Conservation (phyloP, 495 filamentous ascomycete species). For the Penicillium simplicissimum region DNA sequence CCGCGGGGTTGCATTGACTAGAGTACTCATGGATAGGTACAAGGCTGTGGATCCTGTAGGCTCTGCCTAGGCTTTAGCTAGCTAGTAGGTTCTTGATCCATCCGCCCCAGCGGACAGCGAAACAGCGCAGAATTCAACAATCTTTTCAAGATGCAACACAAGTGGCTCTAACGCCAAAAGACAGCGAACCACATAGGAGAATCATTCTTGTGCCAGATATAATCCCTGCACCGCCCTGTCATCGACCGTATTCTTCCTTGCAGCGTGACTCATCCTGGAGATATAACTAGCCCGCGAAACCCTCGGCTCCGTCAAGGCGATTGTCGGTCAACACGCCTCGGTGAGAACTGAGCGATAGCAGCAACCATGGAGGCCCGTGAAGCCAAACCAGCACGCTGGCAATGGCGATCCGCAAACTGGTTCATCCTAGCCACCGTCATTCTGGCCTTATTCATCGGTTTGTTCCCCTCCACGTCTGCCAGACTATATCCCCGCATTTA, state of each 20-base stretch:
- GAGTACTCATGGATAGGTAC: no score
- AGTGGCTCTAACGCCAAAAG: neutral
- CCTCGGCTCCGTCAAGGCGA: neutral
- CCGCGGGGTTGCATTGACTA: no score
- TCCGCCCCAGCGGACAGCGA: neutral
- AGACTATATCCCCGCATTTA: neutral
- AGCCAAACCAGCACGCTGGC: neutral
- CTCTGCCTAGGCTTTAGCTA: no score
- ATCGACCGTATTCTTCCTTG: neutral
- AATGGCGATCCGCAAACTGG: slow-evolving; percentile 12
- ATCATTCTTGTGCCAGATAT: neutral
- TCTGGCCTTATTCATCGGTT: slow-evolving; percentile 10
- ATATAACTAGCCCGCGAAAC: neutral
- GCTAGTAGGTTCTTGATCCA: no score
- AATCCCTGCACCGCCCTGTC: neutral
- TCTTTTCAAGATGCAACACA: neutral
- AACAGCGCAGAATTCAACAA: neutral
- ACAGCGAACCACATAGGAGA: neutral
- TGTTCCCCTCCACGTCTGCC: neutral
- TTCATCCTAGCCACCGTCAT: slow-evolving; percentile 6
- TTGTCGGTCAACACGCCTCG: neutral
- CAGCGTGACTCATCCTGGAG: neutral
- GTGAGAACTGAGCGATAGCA: neutral
- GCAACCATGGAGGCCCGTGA: neutral
- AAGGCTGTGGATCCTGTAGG: no score